Evolutionary conservation across 2,329 filamentous ascomycete species (phyloP).

Genomic region (Nothopassalora personata): DNA sequence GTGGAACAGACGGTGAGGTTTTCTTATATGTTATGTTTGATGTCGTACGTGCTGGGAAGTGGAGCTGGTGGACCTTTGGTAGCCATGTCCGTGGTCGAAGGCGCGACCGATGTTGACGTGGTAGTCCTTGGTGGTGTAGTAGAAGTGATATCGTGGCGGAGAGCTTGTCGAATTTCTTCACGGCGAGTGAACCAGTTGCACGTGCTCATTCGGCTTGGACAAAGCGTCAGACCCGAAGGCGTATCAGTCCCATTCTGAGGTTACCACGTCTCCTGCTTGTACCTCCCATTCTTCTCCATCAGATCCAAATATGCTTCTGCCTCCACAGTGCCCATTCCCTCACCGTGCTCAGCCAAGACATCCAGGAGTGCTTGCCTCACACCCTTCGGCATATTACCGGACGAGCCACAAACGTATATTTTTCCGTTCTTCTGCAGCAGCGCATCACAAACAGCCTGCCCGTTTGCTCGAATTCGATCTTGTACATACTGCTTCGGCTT

Average conservation of each 20-base stretch:
- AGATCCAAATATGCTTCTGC: constrained; percentile 50
- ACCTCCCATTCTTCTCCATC: constrained; percentile 59
- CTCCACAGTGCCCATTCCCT: constrained; percentile 42
- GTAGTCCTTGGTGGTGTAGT: too few species aligned
- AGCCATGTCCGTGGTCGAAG: not conserved
- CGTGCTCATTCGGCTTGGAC: too few species aligned
- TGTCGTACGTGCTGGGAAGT: not conserved
- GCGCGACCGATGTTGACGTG: too few species aligned
- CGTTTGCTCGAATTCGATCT: constrained; percentile 52
- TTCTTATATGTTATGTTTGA: not conserved
- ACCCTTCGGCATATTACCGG: constrained; percentile 66
- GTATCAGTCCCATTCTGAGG: not conserved
- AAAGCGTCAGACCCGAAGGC: not conserved
- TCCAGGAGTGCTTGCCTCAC: constrained; percentile 63
- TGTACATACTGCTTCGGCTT: constrained; percentile 63
- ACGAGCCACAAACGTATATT: constrained; percentile 56
- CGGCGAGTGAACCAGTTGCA: too few species aligned
- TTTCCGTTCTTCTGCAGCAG: constrained; percentile 49
- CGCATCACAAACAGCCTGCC: constrained; percentile 46
- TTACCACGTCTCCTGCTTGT: constrained; percentile 67
- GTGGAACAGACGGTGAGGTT: not conserved
- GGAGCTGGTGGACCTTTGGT: not conserved
- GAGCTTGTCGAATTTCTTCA: too few species aligned
- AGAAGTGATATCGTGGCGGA: too few species aligned
- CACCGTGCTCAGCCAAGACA: constrained; percentile 42